Conservation (phyloP, 768 basidiomycete genomes). For the Dentipellis fragilis region DNA sequence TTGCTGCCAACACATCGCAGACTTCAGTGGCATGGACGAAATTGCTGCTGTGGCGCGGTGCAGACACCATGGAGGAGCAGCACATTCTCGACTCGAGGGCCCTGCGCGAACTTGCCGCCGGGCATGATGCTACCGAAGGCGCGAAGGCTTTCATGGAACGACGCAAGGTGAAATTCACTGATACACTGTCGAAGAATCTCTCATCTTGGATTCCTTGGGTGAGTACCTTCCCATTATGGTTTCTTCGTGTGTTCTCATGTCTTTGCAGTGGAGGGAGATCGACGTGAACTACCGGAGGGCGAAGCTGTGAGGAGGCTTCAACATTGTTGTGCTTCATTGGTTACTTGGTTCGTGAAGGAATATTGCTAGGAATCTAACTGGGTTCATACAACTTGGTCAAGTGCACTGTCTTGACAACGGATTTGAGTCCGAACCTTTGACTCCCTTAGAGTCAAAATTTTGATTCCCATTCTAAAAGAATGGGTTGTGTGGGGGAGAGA, state of each 20-base stretch:
- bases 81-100: conserved; percentile 43
- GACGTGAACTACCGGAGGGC: not conserved
- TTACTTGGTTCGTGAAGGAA: no score
- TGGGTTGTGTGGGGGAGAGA: no score
- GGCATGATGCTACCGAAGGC: conserved; percentile 37
- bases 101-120: conserved; percentile 28
- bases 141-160: conserved; percentile 38
- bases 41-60: conserved; percentile 41
- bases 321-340: no score
- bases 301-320: not conserved
- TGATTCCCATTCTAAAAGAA: no score
- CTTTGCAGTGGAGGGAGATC: not conserved
- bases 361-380: no score
- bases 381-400: no score
- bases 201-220: conserved; percentile 47
- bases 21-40: conserved; percentile 41
- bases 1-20: conserved; percentile 41
- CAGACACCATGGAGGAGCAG: conserved; percentile 40
- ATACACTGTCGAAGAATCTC: conserved; percentile 30
- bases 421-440: no score
- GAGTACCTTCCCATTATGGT: conserved; percentile 9
- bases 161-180: conserved; percentile 33
- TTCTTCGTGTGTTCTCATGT: not conserved
- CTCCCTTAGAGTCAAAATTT: no score
- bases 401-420: no score